Percentiles rank a stretch among this genome's conserved stretches.
Evolutionary conservation across 1,284 basidiomycete species (phyloP).

Genomic region (Singerocomus rubriflavus): DNA sequence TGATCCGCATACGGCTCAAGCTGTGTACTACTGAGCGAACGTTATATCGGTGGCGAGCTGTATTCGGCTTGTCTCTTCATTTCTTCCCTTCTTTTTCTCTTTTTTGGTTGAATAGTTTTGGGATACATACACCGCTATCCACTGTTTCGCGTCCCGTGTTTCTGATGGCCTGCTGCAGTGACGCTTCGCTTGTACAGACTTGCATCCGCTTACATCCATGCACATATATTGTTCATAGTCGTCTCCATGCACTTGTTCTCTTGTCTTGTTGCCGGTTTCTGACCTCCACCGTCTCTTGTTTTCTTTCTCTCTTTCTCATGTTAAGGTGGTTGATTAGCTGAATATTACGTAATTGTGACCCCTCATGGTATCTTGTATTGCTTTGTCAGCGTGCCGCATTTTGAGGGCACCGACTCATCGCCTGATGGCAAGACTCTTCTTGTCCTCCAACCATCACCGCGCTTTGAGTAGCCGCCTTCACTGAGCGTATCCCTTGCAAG

Average conservation of each 20-base stretch:
- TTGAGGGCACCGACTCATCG: constrained; percentile 17
- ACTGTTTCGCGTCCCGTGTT: constrained; percentile 6
- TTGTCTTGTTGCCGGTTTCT: constrained; percentile 12
- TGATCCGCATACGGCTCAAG: constrained; percentile 48
- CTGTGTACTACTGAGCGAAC: constrained; percentile 55
- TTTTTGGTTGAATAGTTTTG: constrained; percentile 23
- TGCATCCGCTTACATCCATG: constrained; percentile 24
- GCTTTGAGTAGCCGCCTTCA: constrained; percentile 19
- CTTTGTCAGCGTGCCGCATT: constrained; percentile 27
- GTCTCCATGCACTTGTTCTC: constrained; percentile 21
- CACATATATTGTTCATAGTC: constrained; percentile 19
- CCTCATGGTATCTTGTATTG: not conserved
- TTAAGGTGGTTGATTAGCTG: too few relatives aligned
- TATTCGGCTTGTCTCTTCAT: constrained; percentile 11
- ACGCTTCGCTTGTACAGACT: constrained; percentile 28
- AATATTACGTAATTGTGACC: constrained; percentile 1
- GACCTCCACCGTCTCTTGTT: constrained; percentile 6
- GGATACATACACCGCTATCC: constrained; percentile 26
- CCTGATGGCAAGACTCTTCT: constrained; percentile 6
- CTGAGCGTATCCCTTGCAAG: constrained; percentile 9
- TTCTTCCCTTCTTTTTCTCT: constrained; percentile 14
- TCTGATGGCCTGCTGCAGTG: constrained; percentile 18
- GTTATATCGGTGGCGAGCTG: constrained; percentile 4
- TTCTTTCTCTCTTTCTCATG: constrained; percentile 4
- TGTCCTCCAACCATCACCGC: constrained; percentile 24